Base-by-base conservation (phyloP, 2,329 filamentous ascomycete genomes). In the Fusarium sp. region DNA sequence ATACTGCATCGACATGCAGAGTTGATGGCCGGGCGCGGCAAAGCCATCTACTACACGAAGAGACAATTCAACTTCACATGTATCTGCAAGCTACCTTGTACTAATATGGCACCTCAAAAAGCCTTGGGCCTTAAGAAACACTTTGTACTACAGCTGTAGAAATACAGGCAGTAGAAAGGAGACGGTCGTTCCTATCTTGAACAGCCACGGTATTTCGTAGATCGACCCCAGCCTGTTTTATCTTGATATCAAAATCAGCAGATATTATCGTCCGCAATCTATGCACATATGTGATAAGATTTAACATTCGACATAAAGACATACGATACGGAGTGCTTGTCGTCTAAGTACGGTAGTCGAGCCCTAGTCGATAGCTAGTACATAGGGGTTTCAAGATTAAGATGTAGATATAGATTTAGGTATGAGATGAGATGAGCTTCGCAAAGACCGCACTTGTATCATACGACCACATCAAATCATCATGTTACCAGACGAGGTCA, bases 381-480 rank as follows among this genome's bases (percentile, higher is more conserved):
- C 36, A 51, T 54, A 64, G 55, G 55, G 58, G 55, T 50, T 57
- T 32, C 24, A 43, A 49, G 48, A 48, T 43, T 61, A 24, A 55
- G 39, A 50, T 58, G 41, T 31, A 34, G 31, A 34, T 34, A 6
- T 34, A 60, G 36, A 59, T 60, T 59, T 13, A 13, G 10, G 43
- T 29, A 38, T 19, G 53, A 46, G 55, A 38, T 19, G 53, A 46
- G 55, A 53, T 58, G 51, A 58, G 43, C 43, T 48, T 67, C 47
- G 57, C 46, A 58, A 61, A 45, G 40, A 41, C 46, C 48, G 44
- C 44, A 52, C 43, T 57, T 29, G 8, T 22, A 24, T 67, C 67
- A 70, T 70, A 69, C 67, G 67, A 69, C 60, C 58, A 63, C 19
- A 59, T 51, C 43, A 42, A 40, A 63, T 61, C 48, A 63, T 54